These are phyloP conservation scores for Dioscorea alata DNA, from an alignment of 106 monocot genomes.

Conservation along the genomic window DNA sequence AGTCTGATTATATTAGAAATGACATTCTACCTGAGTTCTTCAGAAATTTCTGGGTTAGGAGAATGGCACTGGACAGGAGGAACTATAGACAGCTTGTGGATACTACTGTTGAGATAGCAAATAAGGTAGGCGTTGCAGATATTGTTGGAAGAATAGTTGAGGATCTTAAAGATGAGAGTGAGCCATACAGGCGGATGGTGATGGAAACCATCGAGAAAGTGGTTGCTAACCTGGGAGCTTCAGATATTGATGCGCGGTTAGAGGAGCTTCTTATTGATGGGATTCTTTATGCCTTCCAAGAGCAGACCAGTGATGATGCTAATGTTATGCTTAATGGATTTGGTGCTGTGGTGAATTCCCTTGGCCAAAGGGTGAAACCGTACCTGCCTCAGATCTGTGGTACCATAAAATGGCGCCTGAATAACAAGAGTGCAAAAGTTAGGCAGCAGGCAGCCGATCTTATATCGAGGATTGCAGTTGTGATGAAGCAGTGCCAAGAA, in stretches of 20 bases:
- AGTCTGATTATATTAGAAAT: slow-evolving; percentile 83
- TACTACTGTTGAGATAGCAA: slow-evolving; percentile 95
- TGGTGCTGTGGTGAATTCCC: slow-evolving; percentile 95
- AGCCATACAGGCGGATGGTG: slow-evolving; percentile 96
- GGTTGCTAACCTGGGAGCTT: slow-evolving; percentile 88
- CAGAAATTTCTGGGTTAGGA: slow-evolving; percentile 84
- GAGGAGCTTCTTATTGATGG: slow-evolving; percentile 98
- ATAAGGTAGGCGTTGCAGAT: slow-evolving; percentile 96
- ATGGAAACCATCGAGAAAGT: slow-evolving; percentile 99
- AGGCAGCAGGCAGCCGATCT: slow-evolving; percentile 98
- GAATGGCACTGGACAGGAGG: slow-evolving; percentile 89
- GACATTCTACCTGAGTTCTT: slow-evolving; percentile 93
- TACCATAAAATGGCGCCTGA: slow-evolving; percentile 94
- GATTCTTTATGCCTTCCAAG: slow-evolving; percentile 94
- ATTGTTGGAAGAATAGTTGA: slow-evolving; percentile 91
- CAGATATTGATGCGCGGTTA: slow-evolving; percentile 85
- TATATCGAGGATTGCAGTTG: slow-evolving; percentile 92
- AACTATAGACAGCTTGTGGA: slow-evolving; percentile 96
- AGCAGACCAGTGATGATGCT: slow-evolving; percentile 97
- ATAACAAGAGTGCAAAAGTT: slow-evolving; percentile 95
- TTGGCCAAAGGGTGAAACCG: slow-evolving; percentile 89
- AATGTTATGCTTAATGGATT: slow-evolving; percentile 99
- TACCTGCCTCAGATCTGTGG: slow-evolving; percentile 99
- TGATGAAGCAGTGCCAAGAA: slow-evolving; percentile 95
- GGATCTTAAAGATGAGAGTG: slow-evolving; percentile 97